Base-by-base conservation (phyloP, 257 asterid species). In the Penstemon barbatus region DNA sequence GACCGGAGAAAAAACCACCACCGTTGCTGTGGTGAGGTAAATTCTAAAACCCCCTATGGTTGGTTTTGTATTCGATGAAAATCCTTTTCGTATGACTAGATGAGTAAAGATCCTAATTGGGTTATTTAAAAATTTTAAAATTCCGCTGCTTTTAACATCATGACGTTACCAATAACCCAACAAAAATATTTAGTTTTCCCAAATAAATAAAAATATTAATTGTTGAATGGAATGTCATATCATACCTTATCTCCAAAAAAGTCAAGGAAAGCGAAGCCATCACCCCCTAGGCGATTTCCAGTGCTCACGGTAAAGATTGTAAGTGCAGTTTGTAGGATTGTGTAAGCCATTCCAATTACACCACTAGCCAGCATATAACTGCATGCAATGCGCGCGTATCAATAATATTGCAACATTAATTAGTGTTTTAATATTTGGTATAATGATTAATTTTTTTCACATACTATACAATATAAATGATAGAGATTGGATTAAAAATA, bases 221-320 rank as follows among this genome's bases (percentile, higher is more conserved):
- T 25, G 33, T 25, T 25, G 33, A 1, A 25, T 25, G 33, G 33
- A 25, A 43, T 6, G 8, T 56, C 11, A 15, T 0, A 15, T 15
- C 12, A 15, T 10, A 80, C 90, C 85, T 79, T 80, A 62, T 84
- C 90, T 4, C 80, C 85, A 6, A 70, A 82, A 57, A 84, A 82
- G 49, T 82, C 90, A 64, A 84, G 33, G 41, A 69, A 57, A 8
- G 57, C 44, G 36, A 82, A n/a, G 40, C 68, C 76, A 6, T 75
- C 85, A 8, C 84, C 90, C 1, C 84, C 86, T 48, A 82, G 6
- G 19, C 84, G 82, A 65, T 80, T 82, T 19, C 90, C 87, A 1
- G 84, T 73, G 73, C 57, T 65, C 48, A 82, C 84, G 25, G 51
- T 52, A n/a, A 53, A 77, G 55, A 84, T 66, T 40, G 85, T 57